Evolutionary conservation across 176 grass and related monocot species (phyloP).

Genomic region (Phyllostachys edulis): DNA sequence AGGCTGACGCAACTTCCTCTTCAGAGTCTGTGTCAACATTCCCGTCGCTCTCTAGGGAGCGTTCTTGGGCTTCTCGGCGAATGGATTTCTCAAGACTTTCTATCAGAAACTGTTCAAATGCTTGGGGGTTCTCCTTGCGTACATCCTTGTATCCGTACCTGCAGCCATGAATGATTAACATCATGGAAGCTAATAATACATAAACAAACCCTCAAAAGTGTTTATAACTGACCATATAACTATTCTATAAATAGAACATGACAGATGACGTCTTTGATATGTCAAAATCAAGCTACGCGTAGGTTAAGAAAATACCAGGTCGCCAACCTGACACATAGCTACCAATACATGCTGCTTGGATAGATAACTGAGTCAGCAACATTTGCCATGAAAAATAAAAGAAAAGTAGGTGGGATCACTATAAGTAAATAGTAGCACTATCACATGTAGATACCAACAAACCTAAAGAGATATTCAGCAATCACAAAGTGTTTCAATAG

Average conservation of each 20-base stretch:
- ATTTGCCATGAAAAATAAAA: conserved; percentile 3
- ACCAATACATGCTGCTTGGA: neutral
- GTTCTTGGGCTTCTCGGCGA: conserved; percentile 87
- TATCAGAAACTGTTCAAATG: conserved; percentile 86
- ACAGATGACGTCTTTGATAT: neutral
- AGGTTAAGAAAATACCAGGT: neutral
- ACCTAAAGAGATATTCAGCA: neutral
- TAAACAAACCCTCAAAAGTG: conserved; percentile 9
- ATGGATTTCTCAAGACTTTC: conserved; percentile 93
- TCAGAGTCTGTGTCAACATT: conserved; percentile 64
- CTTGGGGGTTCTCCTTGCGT: conserved; percentile 75
- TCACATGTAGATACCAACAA: neutral
- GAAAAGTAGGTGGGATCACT: neutral
- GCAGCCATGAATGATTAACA: conserved; percentile 33
- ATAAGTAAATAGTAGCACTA: neutral
- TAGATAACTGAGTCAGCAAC: neutral
- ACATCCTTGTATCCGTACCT: conserved; percentile 99
- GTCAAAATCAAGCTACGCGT: neutral
- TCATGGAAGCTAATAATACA: neutral
- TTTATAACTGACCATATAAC: neutral
- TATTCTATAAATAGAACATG: neutral
- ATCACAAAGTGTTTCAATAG: neutral
- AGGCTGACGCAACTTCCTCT: conserved; percentile 43
- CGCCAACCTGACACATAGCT: neutral
- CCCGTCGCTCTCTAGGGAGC: conserved; percentile 77